Conservation (phyloP, 2,329 filamentous ascomycete genomes). For the Hymenoscyphus repandus region DNA sequence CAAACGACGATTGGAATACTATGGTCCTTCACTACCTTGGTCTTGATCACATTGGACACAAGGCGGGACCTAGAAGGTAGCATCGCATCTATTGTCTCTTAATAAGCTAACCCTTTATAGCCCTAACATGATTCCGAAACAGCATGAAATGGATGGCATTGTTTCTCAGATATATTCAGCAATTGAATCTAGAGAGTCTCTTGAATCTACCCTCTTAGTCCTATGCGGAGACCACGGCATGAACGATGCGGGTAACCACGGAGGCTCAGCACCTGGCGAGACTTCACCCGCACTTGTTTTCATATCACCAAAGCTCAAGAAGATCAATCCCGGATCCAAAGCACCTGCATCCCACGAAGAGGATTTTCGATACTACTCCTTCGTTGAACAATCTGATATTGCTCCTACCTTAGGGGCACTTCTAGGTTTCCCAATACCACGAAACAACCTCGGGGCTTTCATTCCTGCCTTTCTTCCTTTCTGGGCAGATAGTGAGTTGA, state of each 20-base stretch:
- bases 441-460: slow-evolving; percentile 85
- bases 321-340: slow-evolving; percentile 39
- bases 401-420: slow-evolving; percentile 83
- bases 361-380: slow-evolving; percentile 78
- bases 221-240: slow-evolving; percentile 96
- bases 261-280: slow-evolving; percentile 87
- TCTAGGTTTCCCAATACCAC: slow-evolving; percentile 79
- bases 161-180: slow-evolving; percentile 71
- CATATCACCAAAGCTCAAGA: slow-evolving; percentile 74
- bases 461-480: slow-evolving; percentile 74
- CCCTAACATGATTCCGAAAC: slow-evolving; percentile 87
- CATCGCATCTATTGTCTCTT: background rate
- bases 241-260: slow-evolving; percentile 97
- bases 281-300: slow-evolving; percentile 92
- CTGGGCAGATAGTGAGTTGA: slow-evolving; percentile 58
- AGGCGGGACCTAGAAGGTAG: slow-evolving; percentile 79
- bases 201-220: slow-evolving; percentile 75
- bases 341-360: slow-evolving; percentile 55
- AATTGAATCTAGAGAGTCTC: slow-evolving; percentile 64
- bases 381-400: slow-evolving; percentile 90
- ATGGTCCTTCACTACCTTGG: slow-evolving; percentile 96
- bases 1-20: slow-evolving; percentile 77
- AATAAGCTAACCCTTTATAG: slow-evolving; percentile 39
- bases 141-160: slow-evolving; percentile 86
- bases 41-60: slow-evolving; percentile 95